These are phyloP conservation scores for Ulvella scutata DNA, from an alignment of 139 green algal genomes.

Conservation along the genomic window DNA sequence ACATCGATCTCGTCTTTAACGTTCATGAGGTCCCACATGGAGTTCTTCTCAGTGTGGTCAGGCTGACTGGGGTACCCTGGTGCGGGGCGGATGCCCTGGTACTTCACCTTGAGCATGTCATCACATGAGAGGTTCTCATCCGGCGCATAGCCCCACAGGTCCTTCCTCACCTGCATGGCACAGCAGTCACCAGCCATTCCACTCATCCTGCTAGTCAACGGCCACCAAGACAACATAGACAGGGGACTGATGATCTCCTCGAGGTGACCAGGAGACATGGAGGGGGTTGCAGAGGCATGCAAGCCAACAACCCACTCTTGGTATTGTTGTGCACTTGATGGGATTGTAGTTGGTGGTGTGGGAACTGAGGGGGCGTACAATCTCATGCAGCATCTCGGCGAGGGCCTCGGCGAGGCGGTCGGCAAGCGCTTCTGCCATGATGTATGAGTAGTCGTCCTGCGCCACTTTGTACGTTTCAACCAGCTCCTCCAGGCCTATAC, in stretches of 20 bases:
- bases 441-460: slow-evolving; percentile 82
- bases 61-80: slow-evolving; percentile 96
- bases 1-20: slow-evolving; percentile 65
- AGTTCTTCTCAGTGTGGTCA: slow-evolving; percentile 94
- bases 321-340: no score
- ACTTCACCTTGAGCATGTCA: slow-evolving; percentile 98
- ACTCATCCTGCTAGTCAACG: no score
- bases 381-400: slow-evolving; percentile 88
- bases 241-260: no score
- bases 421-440: slow-evolving; percentile 96
- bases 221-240: no score
- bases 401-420: slow-evolving; percentile 94
- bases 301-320: no score
- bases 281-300: no score
- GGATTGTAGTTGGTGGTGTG: no score
- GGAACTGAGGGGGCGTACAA: no score
- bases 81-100: slow-evolving; percentile 91
- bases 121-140: slow-evolving; percentile 73
- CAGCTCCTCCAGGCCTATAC: slow-evolving; percentile 79
- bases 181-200: no score
- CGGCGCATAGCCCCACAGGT: slow-evolving; percentile 86
- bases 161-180: slow-evolving; percentile 47
- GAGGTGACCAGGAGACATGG: no score
- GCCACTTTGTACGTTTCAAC: slow-evolving; percentile 49
- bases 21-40: slow-evolving; percentile 92